phyloP scores from a whole-genome alignment of 768 basidiomycete species.

The Pisolithus albus region DNA sequence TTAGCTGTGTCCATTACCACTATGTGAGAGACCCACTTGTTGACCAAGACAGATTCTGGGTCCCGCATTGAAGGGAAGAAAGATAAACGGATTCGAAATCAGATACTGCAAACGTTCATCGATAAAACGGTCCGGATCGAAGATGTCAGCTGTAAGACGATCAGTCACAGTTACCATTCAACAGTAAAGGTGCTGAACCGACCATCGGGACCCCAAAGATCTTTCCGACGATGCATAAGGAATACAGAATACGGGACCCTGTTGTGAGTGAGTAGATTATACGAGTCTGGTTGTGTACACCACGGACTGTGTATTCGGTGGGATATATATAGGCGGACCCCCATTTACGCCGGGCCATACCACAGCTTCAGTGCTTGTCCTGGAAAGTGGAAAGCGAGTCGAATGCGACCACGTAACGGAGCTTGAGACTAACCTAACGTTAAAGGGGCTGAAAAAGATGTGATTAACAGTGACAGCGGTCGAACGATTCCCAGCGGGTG shows the following conservation, averaged over 20 bases:
- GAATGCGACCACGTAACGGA: neutral
- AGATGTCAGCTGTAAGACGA: no score
- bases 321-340: constrained; percentile 27
- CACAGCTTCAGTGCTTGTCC: constrained; percentile 17
- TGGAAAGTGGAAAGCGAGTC: constrained; percentile 2
- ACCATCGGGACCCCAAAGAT: constrained; percentile 28
- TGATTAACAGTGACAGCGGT: neutral
- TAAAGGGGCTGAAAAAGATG: constrained; percentile 16
- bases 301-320: constrained; percentile 24
- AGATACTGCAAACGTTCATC: no score
- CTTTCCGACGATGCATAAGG: constrained; percentile 32
- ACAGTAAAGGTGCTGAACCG: neutral
- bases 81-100: no score
- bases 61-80: no score
- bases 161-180: no score
- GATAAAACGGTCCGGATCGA: no score
- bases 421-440: constrained; percentile 10
- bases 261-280: neutral
- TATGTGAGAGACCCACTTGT: no score
- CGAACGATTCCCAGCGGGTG: neutral
- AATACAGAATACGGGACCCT: constrained; percentile 17
- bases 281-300: neutral
- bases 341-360: constrained; percentile 19
- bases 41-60: no score
- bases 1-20: no score